Conservation (phyloP, 495 filamentous ascomycete species). For the Annulohypoxylon stygium region DNA sequence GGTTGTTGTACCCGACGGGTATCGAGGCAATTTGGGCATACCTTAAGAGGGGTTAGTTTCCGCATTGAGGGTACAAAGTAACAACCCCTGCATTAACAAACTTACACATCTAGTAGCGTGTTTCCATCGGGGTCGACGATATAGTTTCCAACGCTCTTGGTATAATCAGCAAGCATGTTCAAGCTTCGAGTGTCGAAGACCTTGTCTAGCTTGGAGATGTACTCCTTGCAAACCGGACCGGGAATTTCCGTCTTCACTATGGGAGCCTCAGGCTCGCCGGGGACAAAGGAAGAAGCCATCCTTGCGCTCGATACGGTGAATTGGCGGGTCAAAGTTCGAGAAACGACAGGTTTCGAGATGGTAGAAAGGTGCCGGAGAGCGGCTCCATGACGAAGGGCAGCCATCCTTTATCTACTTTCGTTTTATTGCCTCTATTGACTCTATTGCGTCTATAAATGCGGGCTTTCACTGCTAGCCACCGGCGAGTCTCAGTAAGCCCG, state of each 20-base stretch:
- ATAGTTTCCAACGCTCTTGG: conserved; percentile 78
- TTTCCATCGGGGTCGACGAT: conserved; percentile 93
- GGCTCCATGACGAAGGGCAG: conserved; percentile 44
- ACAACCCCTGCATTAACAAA: conserved; percentile 27
- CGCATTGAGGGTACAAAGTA: not conserved
- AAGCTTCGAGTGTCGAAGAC: conserved; percentile 94
- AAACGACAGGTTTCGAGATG: conserved; percentile 26
- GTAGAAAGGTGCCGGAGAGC: conserved; percentile 43
- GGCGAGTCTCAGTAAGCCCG: conserved; percentile 16
- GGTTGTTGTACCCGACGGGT: conserved; percentile 97
- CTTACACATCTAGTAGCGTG: conserved; percentile 81
- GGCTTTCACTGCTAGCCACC: conserved; percentile 3
- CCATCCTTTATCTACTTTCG: conserved; percentile 36
- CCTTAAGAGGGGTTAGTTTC: conserved; percentile 56
- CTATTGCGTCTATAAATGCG: conserved; percentile 7
- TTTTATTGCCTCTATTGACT: conserved; percentile 9
- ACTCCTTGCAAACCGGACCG: conserved; percentile 80
- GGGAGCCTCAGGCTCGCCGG: conserved; percentile 82
- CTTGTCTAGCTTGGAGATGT: conserved; percentile 72
- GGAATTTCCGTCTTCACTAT: conserved; percentile 83
- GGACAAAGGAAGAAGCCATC: conserved; percentile 67
- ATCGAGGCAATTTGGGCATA: conserved; percentile 98
- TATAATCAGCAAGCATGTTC: conserved; percentile 92
- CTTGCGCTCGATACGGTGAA: conserved; percentile 51
- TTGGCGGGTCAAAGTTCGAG: conserved; percentile 34